Evolutionary conservation across 2,329 filamentous ascomycete genomes (phyloP).

Genomic region (Phialemoniopsis sp.): DNA sequence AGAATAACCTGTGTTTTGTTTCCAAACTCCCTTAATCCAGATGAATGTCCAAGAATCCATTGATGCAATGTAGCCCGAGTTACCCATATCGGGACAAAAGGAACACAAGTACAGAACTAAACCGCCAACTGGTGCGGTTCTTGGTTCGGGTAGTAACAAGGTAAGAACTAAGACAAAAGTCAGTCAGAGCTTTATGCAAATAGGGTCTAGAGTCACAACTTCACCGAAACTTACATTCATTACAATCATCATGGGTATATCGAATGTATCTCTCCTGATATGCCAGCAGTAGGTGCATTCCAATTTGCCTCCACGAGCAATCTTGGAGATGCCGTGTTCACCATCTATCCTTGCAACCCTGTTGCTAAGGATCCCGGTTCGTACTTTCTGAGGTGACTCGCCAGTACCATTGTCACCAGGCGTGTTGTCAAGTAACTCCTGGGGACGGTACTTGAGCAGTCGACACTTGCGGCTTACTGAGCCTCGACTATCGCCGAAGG

Average conservation of each 20-base stretch:
- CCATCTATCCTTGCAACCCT: conserved; percentile 61
- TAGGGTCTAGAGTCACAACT: neutral
- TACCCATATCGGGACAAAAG: neutral
- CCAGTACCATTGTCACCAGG: too few relatives aligned
- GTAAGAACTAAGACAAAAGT: conserved; percentile 42
- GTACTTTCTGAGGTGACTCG: too few relatives aligned
- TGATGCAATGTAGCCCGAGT: too few relatives aligned
- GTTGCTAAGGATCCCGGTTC: conserved; percentile 49
- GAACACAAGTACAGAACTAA: conserved; percentile 15
- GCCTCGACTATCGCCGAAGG: conserved; percentile 86
- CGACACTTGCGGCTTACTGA: conserved; percentile 81
- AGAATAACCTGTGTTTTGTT: neutral
- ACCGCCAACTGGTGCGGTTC: conserved; percentile 53
- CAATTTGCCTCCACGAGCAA: conserved; percentile 85
- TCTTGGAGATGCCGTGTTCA: conserved; percentile 74
- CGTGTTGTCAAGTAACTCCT: conserved; percentile 45
- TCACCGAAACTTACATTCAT: conserved; percentile 75
- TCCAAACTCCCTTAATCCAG: neutral
- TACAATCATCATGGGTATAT: conserved; percentile 97
- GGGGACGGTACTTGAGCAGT: conserved; percentile 83
- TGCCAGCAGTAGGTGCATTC: conserved; percentile 97
- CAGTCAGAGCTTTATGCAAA: conserved; percentile 10
- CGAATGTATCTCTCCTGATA: conserved; percentile 93
- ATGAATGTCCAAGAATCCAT: neutral
- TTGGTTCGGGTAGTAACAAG: conserved; percentile 55